Conservation (phyloP, 306 rosid species). For the Chamaecrista fasciculata region DNA sequence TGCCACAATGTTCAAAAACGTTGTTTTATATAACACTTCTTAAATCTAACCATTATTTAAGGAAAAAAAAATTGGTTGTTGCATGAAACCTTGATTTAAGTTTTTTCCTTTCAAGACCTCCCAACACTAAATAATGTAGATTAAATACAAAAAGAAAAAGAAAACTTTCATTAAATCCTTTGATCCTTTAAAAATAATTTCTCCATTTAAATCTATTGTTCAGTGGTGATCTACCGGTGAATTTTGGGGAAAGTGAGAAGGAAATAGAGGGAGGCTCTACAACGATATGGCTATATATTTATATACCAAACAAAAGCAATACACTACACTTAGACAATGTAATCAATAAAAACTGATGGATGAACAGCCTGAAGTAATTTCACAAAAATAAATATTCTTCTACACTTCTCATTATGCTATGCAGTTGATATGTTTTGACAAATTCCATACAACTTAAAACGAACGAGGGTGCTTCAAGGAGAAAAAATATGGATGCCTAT, state of each 20-base stretch:
- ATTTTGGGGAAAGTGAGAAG: background rate
- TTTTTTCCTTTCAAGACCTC: too few species aligned
- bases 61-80: too few species aligned
- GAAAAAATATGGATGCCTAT: background rate
- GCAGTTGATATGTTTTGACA: background rate
- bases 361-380: background rate
- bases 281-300: background rate
- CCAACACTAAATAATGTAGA: too few species aligned
- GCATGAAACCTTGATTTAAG: too few species aligned
- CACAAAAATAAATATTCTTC: background rate
- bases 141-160: too few species aligned
- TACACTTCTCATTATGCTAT: background rate
- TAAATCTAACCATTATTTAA: too few species aligned
- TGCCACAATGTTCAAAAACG: too few species aligned
- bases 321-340: background rate
- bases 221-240: background rate
- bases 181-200: too few species aligned
- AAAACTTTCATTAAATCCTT: too few species aligned
- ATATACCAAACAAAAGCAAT: background rate
- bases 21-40: too few species aligned
- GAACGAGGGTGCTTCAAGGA: conserved; percentile 11
- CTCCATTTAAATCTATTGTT: background rate
- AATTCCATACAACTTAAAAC: conserved; percentile 5
- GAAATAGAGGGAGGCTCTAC: background rate
- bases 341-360: background rate